Base-by-base conservation (phyloP, 2,329 filamentous ascomycete species). In the Trichoderma koningiopsis region DNA sequence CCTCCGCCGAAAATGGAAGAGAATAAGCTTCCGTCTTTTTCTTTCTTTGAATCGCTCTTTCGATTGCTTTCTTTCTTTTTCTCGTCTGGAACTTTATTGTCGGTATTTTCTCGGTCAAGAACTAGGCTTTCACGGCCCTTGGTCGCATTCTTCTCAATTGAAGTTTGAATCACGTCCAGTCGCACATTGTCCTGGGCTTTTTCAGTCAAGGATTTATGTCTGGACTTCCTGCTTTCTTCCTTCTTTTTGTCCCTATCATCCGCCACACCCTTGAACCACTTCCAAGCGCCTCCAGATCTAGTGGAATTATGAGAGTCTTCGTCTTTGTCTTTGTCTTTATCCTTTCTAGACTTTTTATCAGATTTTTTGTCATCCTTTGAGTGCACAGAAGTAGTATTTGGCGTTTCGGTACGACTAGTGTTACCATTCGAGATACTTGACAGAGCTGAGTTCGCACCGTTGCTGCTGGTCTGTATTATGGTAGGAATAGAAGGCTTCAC, bases 11-110 rank as follows among this genome's bases (percentile, higher is more conserved):
- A 98, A 68, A 99, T 89, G 0, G 94, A 96, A 0, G 94, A 95
- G 74, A 99, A 94, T n/a, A 98, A 85, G 72, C 95, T 94, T 8
- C 94, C 90, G 71, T 97, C 93, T 77, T 96, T 97, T 73, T 97
- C 94, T 78, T 94, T 97, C 81, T 95, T 97, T 24, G 89, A 86
- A 37, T 91, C 91, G 5, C 89, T 87, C 77, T 94, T 96, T 56
- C 93, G 89, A 72, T 83, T 86, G 74, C 88, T 90, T 73, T 94
- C 91, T 78, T 96, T 96, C 80, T 91, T 95, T 56, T 92, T 87
- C 75, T 97, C 93, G 72, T 93, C 91, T 69, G 94, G 89, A 8
- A 96, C 81, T 76, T 91, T 93, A 71, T 82, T 83, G 72, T 93
- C 91, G 65, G 91, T 79, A 71, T 82, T 89, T 29, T 96, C 91